Evolutionary conservation across 139 green algal species (phyloP).

Genomic region (Spirogloea muscicola): DNA sequence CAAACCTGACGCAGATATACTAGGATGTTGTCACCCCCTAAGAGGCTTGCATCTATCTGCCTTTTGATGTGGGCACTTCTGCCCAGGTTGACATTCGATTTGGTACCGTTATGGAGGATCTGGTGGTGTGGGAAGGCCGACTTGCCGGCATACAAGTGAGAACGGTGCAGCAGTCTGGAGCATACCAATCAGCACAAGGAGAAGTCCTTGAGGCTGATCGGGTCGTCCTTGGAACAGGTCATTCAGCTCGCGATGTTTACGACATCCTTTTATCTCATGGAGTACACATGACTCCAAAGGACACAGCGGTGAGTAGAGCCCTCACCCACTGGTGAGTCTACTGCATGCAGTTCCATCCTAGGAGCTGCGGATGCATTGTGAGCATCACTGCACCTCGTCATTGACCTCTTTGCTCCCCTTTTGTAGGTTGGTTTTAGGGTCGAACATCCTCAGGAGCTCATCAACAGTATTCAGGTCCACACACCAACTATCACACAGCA

Average conservation of each 20-base stretch:
- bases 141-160: conserved; percentile 56
- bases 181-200: no score
- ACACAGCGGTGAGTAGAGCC: conserved; percentile 62
- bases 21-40: no score
- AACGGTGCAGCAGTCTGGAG: no score
- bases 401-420: no score
- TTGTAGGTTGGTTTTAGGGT: conserved; percentile 71
- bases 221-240: conserved; percentile 63
- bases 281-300: conserved; percentile 66
- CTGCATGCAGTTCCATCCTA: no score
- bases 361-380: no score
- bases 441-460: conserved; percentile 75
- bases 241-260: conserved; percentile 58
- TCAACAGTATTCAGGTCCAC: conserved; percentile 66
- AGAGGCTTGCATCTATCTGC: no score
- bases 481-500: no score
- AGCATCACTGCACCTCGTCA: no score
- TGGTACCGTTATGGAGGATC: conserved; percentile 53
- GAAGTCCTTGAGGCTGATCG: conserved; percentile 44
- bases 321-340: no score
- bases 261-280: conserved; percentile 49
- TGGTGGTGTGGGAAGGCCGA: conserved; percentile 53
- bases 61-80: no score
- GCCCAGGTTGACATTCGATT: conserved; percentile 66
- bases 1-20: no score